These are phyloP conservation scores for Termitomyces sp. DNA, from an alignment of 768 basidiomycete genomes.

Conservation along the genomic window DNA sequence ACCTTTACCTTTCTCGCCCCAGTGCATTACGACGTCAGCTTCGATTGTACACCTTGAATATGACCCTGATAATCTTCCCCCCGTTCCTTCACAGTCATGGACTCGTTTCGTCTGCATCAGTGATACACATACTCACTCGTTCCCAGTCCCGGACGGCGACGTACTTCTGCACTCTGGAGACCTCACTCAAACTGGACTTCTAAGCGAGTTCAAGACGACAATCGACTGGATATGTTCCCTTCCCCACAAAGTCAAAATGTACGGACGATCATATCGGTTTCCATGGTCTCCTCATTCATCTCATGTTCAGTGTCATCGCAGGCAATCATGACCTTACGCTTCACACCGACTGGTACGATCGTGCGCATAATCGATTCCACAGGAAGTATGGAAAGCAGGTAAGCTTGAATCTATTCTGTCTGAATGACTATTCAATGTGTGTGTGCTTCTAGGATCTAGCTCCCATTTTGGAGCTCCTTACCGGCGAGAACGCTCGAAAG, in stretches of 20 bases:
- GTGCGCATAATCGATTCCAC: slow-evolving; percentile 25
- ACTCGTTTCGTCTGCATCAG: slow-evolving; percentile 59
- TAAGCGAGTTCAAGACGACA: slow-evolving; percentile 40
- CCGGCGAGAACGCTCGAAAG: slow-evolving; percentile 25
- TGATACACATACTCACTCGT: slow-evolving; percentile 47
- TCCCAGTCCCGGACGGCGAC: slow-evolving; percentile 53
- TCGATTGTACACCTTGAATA: slow-evolving; percentile 35
- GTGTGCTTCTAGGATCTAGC: not conserved
- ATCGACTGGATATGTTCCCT: slow-evolving; percentile 54
- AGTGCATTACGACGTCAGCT: slow-evolving; percentile 19
- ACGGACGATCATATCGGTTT: slow-evolving; percentile 13
- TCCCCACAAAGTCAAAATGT: slow-evolving; percentile 59
- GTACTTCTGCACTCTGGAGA: slow-evolving; percentile 66
- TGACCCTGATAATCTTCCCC: slow-evolving; percentile 20
- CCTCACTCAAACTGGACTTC: slow-evolving; percentile 45
- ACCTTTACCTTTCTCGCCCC: slow-evolving; percentile 2
- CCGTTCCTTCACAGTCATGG: slow-evolving; percentile 34
- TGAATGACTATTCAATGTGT: not conserved
- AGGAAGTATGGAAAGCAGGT: slow-evolving; percentile 23
- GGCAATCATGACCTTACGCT: slow-evolving; percentile 63
- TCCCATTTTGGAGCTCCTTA: slow-evolving; percentile 27
- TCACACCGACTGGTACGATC: slow-evolving; percentile 36
- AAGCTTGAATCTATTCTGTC: not conserved
- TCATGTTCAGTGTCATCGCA: slow-evolving; percentile 38
- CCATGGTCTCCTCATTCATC: not conserved